Percentiles rank a stretch among this genome's conserved stretches.
These are phyloP conservation scores for Cryptococcus sp. DNA, from an alignment of 1,284 basidiomycete species.

Conservation along the genomic window DNA sequence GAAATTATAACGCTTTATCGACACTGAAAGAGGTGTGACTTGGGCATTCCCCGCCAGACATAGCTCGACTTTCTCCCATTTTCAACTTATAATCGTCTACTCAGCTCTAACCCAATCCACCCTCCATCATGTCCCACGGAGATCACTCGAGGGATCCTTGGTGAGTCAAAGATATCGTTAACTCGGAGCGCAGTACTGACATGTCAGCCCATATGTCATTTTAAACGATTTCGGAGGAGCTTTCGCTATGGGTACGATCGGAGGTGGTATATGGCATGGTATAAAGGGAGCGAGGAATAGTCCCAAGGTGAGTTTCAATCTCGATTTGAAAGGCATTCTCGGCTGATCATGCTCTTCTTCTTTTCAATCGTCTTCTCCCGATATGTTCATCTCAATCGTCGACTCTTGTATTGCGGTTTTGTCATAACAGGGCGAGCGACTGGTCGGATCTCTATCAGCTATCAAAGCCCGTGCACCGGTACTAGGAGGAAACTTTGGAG, in stretches of 20 bases:
- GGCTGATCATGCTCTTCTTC: background rate
- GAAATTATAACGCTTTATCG: too few relatives aligned
- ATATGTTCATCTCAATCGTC: background rate
- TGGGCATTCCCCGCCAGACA: too few relatives aligned
- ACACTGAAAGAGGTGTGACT: too few relatives aligned
- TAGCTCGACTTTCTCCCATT: too few relatives aligned
- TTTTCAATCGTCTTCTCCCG: slow-evolving; percentile 1
- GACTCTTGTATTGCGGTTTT: background rate
- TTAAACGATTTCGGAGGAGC: slow-evolving; percentile 98
- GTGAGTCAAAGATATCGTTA: slow-evolving; percentile 49
- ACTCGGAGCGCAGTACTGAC: background rate
- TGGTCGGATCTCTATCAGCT: slow-evolving; percentile 87
- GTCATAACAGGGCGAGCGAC: slow-evolving; percentile 67
- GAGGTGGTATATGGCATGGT: slow-evolving; percentile 92
- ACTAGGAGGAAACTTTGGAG: slow-evolving; percentile 94
- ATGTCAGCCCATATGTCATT: slow-evolving; percentile 87
- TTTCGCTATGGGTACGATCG: slow-evolving; percentile 52
- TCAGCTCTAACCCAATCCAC: too few relatives aligned
- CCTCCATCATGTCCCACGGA: slow-evolving; percentile 58
- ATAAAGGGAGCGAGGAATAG: slow-evolving; percentile 98
- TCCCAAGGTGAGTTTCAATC: slow-evolving; percentile 63
- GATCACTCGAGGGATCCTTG: slow-evolving; percentile 92
- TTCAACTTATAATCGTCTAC: too few relatives aligned
- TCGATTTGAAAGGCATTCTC: background rate
- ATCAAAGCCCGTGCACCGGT: slow-evolving; percentile 98